Percentiles rank a stretch among this genome's conserved stretches.
phyloP scores from a whole-genome alignment of 148 eudicot species.

The Fagopyrum tataricum region DNA sequence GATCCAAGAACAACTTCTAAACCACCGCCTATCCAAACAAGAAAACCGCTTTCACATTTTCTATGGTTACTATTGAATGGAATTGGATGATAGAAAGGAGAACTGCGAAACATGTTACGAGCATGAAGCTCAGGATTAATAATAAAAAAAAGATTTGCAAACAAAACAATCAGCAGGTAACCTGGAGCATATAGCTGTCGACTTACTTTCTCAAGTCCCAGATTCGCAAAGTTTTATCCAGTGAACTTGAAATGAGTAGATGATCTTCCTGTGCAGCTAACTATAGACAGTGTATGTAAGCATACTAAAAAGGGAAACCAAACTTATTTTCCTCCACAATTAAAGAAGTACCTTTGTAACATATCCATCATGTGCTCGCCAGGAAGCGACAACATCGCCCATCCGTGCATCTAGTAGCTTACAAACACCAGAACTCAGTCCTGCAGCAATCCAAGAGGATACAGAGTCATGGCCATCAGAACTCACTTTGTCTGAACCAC shows the following conservation, averaged over 20 bases:
- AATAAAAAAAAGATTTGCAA: not conserved
- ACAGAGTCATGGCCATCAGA: constrained; percentile 28
- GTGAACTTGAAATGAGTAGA: constrained; percentile 84
- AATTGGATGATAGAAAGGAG: not conserved
- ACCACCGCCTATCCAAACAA: not conserved
- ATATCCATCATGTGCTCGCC: constrained; percentile 98
- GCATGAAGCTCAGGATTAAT: not conserved
- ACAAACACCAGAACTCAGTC: constrained; percentile 83
- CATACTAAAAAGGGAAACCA: constrained; percentile 6
- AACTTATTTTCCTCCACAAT: constrained; percentile 8
- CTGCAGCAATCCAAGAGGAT: constrained; percentile 90
- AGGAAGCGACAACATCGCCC: constrained; percentile 74
- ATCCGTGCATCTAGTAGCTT: constrained; percentile 79
- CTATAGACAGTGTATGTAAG: constrained; percentile 38
- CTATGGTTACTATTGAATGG: not conserved
- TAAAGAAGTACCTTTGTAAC: constrained; percentile 63
- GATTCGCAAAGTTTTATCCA: constrained; percentile 75
- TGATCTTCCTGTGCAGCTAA: constrained; percentile 84
- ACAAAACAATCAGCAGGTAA: not conserved
- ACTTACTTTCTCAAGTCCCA: constrained; percentile 96
- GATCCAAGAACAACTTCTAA: too few relatives aligned
- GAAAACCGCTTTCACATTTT: not conserved
- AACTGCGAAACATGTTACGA: not conserved
- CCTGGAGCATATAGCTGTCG: not conserved
- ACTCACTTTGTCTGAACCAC: constrained; percentile 52